phyloP scores from a whole-genome alignment of 2,329 filamentous ascomycete genomes.

The Fusarium oligoseptatum region DNA sequence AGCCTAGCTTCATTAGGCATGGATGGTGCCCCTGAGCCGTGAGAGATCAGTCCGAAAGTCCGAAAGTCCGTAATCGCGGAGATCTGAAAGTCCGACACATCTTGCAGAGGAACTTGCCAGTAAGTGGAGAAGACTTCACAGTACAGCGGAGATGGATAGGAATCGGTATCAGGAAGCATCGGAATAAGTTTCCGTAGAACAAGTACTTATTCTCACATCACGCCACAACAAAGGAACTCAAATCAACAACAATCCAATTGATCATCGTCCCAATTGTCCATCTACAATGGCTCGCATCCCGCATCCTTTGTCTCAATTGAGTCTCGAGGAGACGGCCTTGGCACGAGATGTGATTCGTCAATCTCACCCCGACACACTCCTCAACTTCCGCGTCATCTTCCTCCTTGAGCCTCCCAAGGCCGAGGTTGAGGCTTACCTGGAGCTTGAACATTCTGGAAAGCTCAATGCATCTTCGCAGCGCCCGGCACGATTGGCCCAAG shows the following conservation, averaged over 20 bases:
- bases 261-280: not conserved
- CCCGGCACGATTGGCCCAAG: constrained; percentile 57
- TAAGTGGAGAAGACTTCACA: not conserved
- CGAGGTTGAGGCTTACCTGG: constrained; percentile 60
- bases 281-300: constrained; percentile 22
- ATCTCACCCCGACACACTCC: constrained; percentile 45
- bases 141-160: not conserved
- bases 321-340: constrained; percentile 48
- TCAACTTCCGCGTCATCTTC: constrained; percentile 64
- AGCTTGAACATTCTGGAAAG: constrained; percentile 54
- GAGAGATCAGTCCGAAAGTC: not conserved
- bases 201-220: not conserved
- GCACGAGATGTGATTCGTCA: constrained; percentile 52
- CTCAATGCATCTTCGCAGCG: constrained; percentile 44
- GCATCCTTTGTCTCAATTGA: constrained; percentile 51
- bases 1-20: not conserved
- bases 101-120: not conserved
- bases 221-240: not conserved
- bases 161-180: not conserved
- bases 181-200: not conserved
- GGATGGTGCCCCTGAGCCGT: not conserved
- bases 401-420: constrained; percentile 64
- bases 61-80: not conserved
- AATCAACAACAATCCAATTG: not conserved
- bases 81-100: not conserved